Evolutionary conservation across 331 rosid species (phyloP), one percentile per base, ranked within the genome.

Genomic region (Stylosanthes scabra): DNA sequence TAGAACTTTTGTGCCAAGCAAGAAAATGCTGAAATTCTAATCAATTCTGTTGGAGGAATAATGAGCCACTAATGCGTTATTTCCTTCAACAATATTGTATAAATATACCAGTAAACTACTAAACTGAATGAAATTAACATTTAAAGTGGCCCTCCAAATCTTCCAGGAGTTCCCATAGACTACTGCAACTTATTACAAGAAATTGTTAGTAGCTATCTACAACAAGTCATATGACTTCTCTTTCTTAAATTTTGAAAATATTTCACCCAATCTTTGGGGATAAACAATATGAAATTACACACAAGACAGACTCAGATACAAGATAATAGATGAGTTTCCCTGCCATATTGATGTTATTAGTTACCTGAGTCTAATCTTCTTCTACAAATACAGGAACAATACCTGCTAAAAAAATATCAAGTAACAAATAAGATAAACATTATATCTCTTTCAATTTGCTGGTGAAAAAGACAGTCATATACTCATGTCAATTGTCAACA

Each of bases 11-110:
- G 56, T 63, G 68, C 31, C 8, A 55, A 55, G n/a, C 83, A 74
- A 68, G 71, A 74, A 60, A 74, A 66, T 34, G 62, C 56, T 67
- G 31, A 57, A 74, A 68, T 74, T 80, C 68, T 16, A 61, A 62
- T 68, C 52, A 67, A 52, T 37, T 42, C 29, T 54, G 44, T 60
- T 60, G 56, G 47, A 40, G 61, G 56, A 74, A 73, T 72, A 59
- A 61, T 56, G 28, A n/a, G 40, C 63, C 63, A 54, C 50, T 59
- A 60, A 51, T 52, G 46, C 47, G 54, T 7, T 2, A 61, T 47
- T 72, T 47, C 51, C 40, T 65, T 65, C 49, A 63, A 62, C 40
- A 41, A 61, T 13, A 68, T 49, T 46, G 4, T 42, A 42, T 42
- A 11, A 2, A 46, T 46, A 47, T 37, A 34, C 12, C 6, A 50